Evolutionary conservation across 2,329 filamentous ascomycete species (phyloP).

Genomic region (Neophaeococcomyces aloes): DNA sequence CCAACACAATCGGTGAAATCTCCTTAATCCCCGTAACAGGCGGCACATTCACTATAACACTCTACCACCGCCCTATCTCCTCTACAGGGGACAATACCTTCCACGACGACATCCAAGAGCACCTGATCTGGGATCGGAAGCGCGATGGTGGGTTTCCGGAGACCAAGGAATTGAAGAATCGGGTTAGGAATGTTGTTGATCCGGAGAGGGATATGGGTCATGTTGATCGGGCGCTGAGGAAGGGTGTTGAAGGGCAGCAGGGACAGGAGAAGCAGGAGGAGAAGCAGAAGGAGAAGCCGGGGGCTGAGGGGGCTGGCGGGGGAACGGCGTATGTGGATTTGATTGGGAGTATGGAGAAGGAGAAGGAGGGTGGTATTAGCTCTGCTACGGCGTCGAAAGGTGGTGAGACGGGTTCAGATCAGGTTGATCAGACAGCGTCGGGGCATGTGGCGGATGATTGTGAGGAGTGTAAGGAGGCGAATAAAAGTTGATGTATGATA

Average conservation of each 20-base stretch:
- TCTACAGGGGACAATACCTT: conserved; percentile 12
- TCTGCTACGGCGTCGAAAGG: too few relatives aligned
- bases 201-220: conserved; percentile 71
- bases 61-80: conserved; percentile 32
- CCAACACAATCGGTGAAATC: conserved; percentile 71
- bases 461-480: conserved; percentile 2
- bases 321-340: not conserved
- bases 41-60: conserved; percentile 67
- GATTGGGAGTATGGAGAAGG: too few relatives aligned
- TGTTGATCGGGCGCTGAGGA: conserved; percentile 49
- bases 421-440: not conserved
- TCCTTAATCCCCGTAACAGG: conserved; percentile 76
- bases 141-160: conserved; percentile 83
- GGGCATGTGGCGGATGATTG: not conserved
- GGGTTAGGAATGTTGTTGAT: conserved; percentile 71
- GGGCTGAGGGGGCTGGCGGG: not conserved
- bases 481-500: not conserved
- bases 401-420: not conserved
- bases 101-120: conserved; percentile 32
- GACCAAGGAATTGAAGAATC: conserved; percentile 79
- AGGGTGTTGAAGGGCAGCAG: conserved; percentile 5
- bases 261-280: not conserved
- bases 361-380: too few relatives aligned
- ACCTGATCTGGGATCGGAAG: conserved; percentile 78
- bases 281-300: not conserved